Evolutionary conservation across 805 yeast genomes (phyloP), one percentile per base, ranked within the genome.

Genomic region (Huiozyma sinensis): DNA sequence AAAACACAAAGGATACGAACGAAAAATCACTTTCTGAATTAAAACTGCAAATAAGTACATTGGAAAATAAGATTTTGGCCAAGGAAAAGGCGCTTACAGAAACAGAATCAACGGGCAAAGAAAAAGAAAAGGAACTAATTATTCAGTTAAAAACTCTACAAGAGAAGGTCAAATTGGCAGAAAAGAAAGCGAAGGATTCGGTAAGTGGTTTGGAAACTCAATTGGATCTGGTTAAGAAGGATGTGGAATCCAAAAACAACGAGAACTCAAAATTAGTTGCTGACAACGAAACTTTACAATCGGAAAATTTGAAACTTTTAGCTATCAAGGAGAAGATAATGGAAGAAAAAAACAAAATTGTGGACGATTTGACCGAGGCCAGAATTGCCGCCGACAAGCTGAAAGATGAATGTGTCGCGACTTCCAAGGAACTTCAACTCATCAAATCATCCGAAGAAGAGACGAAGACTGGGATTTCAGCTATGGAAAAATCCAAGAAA

Each of bases 1-100:
- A 39, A 28, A 41, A 40, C 6, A 30, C 42, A 5, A 42, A 46
- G 39, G 33, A 35, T 7, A 34, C 43, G 24, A 33, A 43, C n/a
- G 7, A 42, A 6, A 5, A 30, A 31, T 39, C 33, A 12, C 39
- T 36, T 10, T 28, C 42, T 33, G 41, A 48, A 32, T 39, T 35
- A 10, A 40, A 43, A 8, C 28, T 36, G n/a, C 34, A 34, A 37
- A 31, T 40, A 28, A 28, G 33, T 40, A 46, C 33, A 7, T 37
- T 47, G 30, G 44, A 33, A 13, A 7, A 36, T 3, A 12, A 41
- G 24, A 31, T 47, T 38, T 35, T 38, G 27, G 40, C 39, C 5
- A 41, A 42, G 11, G 41, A 37, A 28, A 37, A 37, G 4, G 33
- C 17, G 9, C 10, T 33, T 9, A 28, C 28, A 44, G 35, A 12